Conservation (phyloP, 495 filamentous ascomycete genomes). For the Choiromyces venosus region DNA sequence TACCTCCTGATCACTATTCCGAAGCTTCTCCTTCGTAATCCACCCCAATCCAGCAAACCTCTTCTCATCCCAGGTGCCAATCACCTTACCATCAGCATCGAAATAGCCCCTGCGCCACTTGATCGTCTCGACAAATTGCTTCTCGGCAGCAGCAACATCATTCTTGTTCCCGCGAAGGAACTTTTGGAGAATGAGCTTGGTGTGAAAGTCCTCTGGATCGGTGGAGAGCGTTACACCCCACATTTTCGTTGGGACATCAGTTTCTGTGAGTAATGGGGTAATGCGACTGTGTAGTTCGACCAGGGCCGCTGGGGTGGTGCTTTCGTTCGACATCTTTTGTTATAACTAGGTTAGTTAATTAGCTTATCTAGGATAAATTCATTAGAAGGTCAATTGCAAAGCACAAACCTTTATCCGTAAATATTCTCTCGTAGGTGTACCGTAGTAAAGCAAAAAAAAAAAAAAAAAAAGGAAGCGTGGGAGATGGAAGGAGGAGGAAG, state of each 20-base stretch:
- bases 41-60: constrained; percentile 58
- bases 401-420: not conserved
- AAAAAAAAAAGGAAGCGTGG: not conserved
- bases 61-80: constrained; percentile 48
- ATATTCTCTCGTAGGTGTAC: not conserved
- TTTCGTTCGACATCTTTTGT: not conserved
- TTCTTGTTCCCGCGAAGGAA: constrained; percentile 83
- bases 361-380: not conserved
- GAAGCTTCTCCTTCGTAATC: constrained; percentile 45
- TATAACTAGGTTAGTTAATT: not conserved
- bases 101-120: constrained; percentile 63
- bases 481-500: not conserved
- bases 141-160: constrained; percentile 62
- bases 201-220: constrained; percentile 58
- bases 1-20: constrained; percentile 8
- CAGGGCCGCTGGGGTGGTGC: not conserved
- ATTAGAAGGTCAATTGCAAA: not conserved
- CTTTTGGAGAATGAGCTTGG: constrained; percentile 79
- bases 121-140: constrained; percentile 70
- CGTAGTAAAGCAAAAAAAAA: not conserved
- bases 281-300: constrained; percentile 35
- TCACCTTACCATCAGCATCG: constrained; percentile 43
- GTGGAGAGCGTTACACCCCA: constrained; percentile 62
- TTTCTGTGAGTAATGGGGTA: constrained; percentile 45
- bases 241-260: constrained; percentile 59